phyloP scores from a whole-genome alignment of 345 rosid genomes.

The Viola odorata region DNA sequence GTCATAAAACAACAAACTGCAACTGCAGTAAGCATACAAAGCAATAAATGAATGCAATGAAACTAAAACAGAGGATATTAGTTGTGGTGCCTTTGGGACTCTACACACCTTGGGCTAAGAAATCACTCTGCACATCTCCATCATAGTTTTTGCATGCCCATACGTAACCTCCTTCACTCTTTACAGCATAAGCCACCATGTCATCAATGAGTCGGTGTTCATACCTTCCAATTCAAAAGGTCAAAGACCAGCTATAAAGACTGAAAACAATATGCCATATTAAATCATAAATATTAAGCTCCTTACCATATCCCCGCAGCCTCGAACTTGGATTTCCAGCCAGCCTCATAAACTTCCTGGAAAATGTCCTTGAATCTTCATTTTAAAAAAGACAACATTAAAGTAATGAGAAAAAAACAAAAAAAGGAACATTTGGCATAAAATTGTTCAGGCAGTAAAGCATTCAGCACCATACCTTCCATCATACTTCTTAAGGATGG shows the following conservation, averaged over 20 bases:
- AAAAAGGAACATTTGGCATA: background rate
- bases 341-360: constrained; percentile 91
- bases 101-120: constrained; percentile 84
- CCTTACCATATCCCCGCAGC: constrained; percentile 92
- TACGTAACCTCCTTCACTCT: constrained; percentile 97
- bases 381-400: constrained; percentile 6
- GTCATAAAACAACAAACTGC: no score
- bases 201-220: constrained; percentile 99
- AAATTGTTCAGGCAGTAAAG: background rate
- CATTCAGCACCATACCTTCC: constrained; percentile 58
- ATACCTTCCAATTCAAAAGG: constrained; percentile 55
- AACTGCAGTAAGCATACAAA: no score
- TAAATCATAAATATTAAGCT: background rate
- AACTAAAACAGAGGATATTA: no score
- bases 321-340: constrained; percentile 89
- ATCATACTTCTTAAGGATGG: constrained; percentile 98
- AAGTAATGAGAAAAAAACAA: background rate
- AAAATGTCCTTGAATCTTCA: constrained; percentile 96
- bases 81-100: background rate
- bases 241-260: background rate
- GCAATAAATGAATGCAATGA: no score
- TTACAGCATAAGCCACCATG: constrained; percentile 96
- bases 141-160: constrained; percentile 99
- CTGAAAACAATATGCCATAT: background rate
- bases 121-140: constrained; percentile 99